A percentile compares a stretch with the other conserved stretches of the same genome.
These are phyloP conservation scores for Tylopilus intermedius DNA, from an alignment of 768 basidiomycete genomes.

Conservation along the genomic window DNA sequence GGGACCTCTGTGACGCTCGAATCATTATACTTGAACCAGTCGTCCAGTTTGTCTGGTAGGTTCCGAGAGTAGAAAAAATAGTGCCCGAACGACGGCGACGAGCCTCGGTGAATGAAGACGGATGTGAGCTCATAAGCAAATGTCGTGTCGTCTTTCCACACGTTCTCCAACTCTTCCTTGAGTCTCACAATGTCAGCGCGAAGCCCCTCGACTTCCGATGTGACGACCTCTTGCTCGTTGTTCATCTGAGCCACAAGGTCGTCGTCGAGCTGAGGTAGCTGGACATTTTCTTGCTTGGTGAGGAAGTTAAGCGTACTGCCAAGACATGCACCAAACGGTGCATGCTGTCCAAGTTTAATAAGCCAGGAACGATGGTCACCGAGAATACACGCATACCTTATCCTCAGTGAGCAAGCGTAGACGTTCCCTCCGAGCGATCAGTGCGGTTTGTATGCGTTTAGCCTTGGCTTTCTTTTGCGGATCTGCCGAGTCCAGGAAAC, in stretches of 20 bases:
- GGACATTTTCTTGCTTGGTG: slow-evolving; percentile 39
- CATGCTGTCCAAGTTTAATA: slow-evolving; percentile 40
- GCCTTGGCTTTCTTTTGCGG: slow-evolving; percentile 65
- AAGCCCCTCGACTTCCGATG: slow-evolving; percentile 52
- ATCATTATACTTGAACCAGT: slow-evolving; percentile 97
- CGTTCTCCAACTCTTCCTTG: slow-evolving; percentile 62
- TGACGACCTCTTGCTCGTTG: slow-evolving; percentile 49
- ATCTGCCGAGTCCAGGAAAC: slow-evolving; percentile 79
- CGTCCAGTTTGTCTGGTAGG: slow-evolving; percentile 72
- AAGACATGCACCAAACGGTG: slow-evolving; percentile 54
- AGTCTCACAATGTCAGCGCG: slow-evolving; percentile 46
- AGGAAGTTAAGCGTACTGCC: slow-evolving; percentile 56
- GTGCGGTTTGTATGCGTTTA: slow-evolving; percentile 61
- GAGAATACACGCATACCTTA: slow-evolving; percentile 47
- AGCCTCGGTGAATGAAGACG: slow-evolving; percentile 92
- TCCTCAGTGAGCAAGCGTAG: slow-evolving; percentile 63
- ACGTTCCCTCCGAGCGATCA: slow-evolving; percentile 62
- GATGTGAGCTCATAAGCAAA: slow-evolving; percentile 87
- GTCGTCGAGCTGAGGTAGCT: slow-evolving; percentile 52
- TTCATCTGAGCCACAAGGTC: slow-evolving; percentile 50
- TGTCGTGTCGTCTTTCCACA: slow-evolving; percentile 66
- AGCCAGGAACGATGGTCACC: background rate
- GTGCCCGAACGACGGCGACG: slow-evolving; percentile 83
- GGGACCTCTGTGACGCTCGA: slow-evolving; percentile 73
- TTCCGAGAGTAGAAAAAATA: slow-evolving; percentile 95